Evolutionary conservation across 768 basidiomycete species (phyloP).

Genomic region (Clavaria fumosa): DNA sequence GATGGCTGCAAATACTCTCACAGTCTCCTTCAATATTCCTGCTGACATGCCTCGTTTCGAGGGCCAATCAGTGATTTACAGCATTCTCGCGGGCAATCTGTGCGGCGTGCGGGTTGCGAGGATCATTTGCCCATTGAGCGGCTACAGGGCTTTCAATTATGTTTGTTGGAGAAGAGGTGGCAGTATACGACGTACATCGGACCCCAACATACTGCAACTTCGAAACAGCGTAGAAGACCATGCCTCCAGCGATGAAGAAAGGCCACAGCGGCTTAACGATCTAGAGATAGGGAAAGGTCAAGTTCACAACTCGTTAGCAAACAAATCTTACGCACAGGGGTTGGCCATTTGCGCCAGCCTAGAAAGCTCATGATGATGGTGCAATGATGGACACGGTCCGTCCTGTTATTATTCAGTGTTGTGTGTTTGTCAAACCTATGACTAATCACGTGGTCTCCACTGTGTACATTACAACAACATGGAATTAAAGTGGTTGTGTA

Average conservation of each 20-base stretch:
- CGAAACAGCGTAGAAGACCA: conserved; percentile 53
- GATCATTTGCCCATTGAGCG: conserved; percentile 52
- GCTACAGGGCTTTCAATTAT: conserved; percentile 23
- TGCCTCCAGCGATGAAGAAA: conserved; percentile 48
- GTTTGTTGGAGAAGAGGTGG: neutral
- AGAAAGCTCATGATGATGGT: conserved; percentile 44
- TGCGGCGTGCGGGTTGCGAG: conserved; percentile 71
- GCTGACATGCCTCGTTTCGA: too few species aligned
- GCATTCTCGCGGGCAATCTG: too few species aligned
- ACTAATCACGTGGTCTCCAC: too few species aligned
- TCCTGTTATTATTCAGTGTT: too few species aligned
- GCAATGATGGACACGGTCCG: too few species aligned
- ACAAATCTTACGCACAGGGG: conserved; percentile 38
- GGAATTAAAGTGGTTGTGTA: too few species aligned
- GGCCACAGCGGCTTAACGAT: conserved; percentile 65
- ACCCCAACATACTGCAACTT: conserved; percentile 56
- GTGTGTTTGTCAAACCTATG: too few species aligned
- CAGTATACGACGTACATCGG: conserved; percentile 44
- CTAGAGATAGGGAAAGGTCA: conserved; percentile 30
- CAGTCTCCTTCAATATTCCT: too few species aligned
- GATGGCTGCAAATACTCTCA: too few species aligned
- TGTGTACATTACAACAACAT: too few species aligned
- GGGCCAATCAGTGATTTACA: too few species aligned
- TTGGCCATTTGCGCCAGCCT: conserved; percentile 70
- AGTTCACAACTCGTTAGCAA: conserved; percentile 6